Evolutionary conservation across 1,139 yeast species (phyloP).

Genomic region (Geotrichum australiense): DNA sequence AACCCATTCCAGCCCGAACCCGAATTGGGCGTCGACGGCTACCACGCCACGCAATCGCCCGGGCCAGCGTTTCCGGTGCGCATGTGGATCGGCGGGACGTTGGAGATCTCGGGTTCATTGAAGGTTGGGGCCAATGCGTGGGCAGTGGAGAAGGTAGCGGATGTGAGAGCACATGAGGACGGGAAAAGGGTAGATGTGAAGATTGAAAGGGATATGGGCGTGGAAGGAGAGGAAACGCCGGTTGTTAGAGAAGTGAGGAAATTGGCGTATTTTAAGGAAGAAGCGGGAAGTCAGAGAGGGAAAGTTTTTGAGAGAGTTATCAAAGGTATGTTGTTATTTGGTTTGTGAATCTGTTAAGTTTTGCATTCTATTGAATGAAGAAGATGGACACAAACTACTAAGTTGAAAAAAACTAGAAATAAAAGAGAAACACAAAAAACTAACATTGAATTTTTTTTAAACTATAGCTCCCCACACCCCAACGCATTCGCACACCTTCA

Average conservation of each 20-base stretch:
- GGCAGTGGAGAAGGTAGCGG: conserved; percentile 12
- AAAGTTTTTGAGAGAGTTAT: conserved; percentile 20
- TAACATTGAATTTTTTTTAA: conserved; percentile 8
- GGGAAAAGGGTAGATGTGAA: conserved; percentile 27
- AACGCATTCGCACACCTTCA: conserved; percentile 23
- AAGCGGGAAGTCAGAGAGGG: conserved; percentile 21
- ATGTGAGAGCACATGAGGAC: conserved; percentile 4
- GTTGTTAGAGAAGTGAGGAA: conserved; percentile 30
- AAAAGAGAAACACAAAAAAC: conserved; percentile 1
- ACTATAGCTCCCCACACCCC: conserved; percentile 19
- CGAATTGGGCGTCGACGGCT: conserved; percentile 63
- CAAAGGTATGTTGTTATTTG: conserved; percentile 15
- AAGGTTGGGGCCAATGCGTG: conserved; percentile 13
- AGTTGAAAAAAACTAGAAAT: too few species aligned
- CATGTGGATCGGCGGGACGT: conserved; percentile 75
- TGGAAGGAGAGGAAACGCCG: conserved; percentile 22
- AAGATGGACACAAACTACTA: too few species aligned
- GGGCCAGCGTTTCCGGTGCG: conserved; percentile 46
- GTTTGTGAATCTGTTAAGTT: background rate
- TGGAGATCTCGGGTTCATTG: conserved; percentile 37
- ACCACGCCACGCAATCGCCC: conserved; percentile 77
- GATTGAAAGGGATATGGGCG: conserved; percentile 27
- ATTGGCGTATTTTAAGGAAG: conserved; percentile 29
- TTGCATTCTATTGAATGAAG: background rate
- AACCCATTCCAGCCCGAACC: conserved; percentile 48